These are phyloP conservation scores for Thielaviopsis musarum DNA, from an alignment of 2,329 filamentous ascomycete species.

Conservation along the genomic window DNA sequence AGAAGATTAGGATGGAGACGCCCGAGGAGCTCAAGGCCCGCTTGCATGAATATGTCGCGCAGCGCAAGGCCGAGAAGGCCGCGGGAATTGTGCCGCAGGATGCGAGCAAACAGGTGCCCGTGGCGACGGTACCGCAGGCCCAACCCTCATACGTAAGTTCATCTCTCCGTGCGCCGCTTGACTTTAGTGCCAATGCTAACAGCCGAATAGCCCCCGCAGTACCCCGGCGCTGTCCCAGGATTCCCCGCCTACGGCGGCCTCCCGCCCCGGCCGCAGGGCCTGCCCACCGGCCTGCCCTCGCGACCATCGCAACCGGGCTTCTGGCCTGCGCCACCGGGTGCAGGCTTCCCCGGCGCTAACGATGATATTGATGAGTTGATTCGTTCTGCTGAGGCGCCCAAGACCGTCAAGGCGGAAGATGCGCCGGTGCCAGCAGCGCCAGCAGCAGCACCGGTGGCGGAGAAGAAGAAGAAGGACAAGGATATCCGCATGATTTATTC, in stretches of 20 bases:
- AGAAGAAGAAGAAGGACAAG: slow-evolving; percentile 50
- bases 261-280: slow-evolving; percentile 27
- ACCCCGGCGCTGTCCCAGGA: slow-evolving; percentile 12
- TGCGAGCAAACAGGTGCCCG: background rate
- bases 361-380: slow-evolving; percentile 52
- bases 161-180: background rate
- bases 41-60: slow-evolving; percentile 59
- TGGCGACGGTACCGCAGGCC: background rate
- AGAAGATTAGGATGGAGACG: slow-evolving; percentile 58
- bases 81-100: slow-evolving; percentile 17
- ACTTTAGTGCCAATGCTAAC: slow-evolving; percentile 17
- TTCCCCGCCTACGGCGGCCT: slow-evolving; percentile 17
- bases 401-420: slow-evolving; percentile 30
- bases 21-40: slow-evolving; percentile 65
- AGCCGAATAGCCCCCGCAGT: slow-evolving; percentile 6
- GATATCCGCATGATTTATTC: slow-evolving; percentile 63
- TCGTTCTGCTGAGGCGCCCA: slow-evolving; percentile 45
- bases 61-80: slow-evolving; percentile 42
- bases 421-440: slow-evolving; percentile 21
- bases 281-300: slow-evolving; percentile 27
- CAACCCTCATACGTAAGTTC: slow-evolving; percentile 6
- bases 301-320: slow-evolving; percentile 19
- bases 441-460: slow-evolving; percentile 22
- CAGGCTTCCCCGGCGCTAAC: slow-evolving; percentile 23
- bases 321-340: slow-evolving; percentile 3